A percentile compares a stretch with the other conserved stretches of the same genome.
These are phyloP conservation scores for Peronospora belbahrii DNA, from an alignment of 352 stramenopile genomes.

Conservation along the genomic window DNA sequence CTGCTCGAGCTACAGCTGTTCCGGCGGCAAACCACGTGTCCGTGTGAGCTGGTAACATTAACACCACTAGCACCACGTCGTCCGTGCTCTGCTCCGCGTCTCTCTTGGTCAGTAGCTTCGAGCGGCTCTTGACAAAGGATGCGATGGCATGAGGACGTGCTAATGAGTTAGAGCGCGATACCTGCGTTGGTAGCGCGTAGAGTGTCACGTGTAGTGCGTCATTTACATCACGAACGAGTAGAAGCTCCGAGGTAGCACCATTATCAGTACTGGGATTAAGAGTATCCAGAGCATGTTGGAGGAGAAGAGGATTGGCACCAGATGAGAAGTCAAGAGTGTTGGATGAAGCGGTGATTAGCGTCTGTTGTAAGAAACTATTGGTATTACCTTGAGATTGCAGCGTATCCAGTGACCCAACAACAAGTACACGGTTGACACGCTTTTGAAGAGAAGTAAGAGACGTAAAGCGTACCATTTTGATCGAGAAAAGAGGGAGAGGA, in stretches of 20 bases:
- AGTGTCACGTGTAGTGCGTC: constrained; percentile 41
- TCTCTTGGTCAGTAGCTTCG: constrained; percentile 19
- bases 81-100: constrained; percentile 6
- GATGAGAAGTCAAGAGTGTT: constrained; percentile 22
- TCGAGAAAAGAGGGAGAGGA: too few relatives aligned
- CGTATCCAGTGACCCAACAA: constrained; percentile 42
- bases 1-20: constrained; percentile 41
- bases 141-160: constrained; percentile 72
- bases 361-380: constrained; percentile 34
- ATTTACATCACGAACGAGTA: constrained; percentile 28
- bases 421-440: constrained; percentile 47
- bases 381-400: constrained; percentile 26
- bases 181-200: constrained; percentile 45
- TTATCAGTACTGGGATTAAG: constrained; percentile 37
- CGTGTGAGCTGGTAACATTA: constrained; percentile 43
- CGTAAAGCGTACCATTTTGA: constrained; percentile 35
- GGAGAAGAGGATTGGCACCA: constrained; percentile 32
- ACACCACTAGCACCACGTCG: constrained; percentile 46
- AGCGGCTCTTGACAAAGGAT: constrained; percentile 50
- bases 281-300: constrained; percentile 40
- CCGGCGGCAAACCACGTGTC: constrained; percentile 53
- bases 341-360: constrained; percentile 16
- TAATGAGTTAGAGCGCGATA: constrained; percentile 63
- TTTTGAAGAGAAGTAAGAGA: constrained; percentile 14
- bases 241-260: constrained; percentile 36